These are phyloP conservation scores for Ascoidea asiatica DNA, from an alignment of 805 yeast species.

Conservation along the genomic window DNA sequence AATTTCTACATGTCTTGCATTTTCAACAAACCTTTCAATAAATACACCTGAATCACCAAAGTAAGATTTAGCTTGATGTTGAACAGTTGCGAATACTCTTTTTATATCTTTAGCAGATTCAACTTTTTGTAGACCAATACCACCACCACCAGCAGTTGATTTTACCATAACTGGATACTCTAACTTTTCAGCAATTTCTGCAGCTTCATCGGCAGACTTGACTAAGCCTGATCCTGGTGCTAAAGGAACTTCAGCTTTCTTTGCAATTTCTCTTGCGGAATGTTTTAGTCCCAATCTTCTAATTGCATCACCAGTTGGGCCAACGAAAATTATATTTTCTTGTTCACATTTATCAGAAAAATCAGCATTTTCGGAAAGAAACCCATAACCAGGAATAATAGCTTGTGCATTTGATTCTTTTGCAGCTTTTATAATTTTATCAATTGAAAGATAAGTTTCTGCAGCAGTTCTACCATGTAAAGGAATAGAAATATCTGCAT, in stretches of 20 bases:
- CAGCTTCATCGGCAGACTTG: slow-evolving; percentile 59
- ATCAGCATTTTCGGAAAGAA: slow-evolving; percentile 91
- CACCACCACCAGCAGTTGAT: slow-evolving; percentile 99
- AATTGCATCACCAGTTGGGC: slow-evolving; percentile 93
- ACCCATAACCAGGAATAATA: slow-evolving; percentile 97
- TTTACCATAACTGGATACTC: slow-evolving; percentile 90
- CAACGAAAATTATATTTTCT: slow-evolving; percentile 85
- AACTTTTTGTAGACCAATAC: slow-evolving; percentile 92
- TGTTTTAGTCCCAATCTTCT: slow-evolving; percentile 87
- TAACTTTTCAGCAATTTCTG: slow-evolving; percentile 39
- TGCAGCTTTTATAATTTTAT: slow-evolving; percentile 79
- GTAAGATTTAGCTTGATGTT: slow-evolving; percentile 86
- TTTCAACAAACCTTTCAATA: slow-evolving; percentile 85
- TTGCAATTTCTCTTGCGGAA: slow-evolving; percentile 91
- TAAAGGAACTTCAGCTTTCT: slow-evolving; percentile 82
- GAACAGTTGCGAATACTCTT: slow-evolving; percentile 77
- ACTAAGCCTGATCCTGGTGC: slow-evolving; percentile 96
- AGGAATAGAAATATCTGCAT: slow-evolving; percentile 74
- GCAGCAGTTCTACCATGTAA: slow-evolving; percentile 74
- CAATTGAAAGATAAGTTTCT: slow-evolving; percentile 77
- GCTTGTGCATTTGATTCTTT: slow-evolving; percentile 79
- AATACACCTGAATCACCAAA: slow-evolving; percentile 96
- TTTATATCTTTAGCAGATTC: slow-evolving; percentile 72
- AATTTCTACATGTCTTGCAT: slow-evolving; percentile 92
- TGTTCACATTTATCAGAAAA: slow-evolving; percentile 77